Evolutionary conservation across 176 grass and related monocot species (phyloP), one percentile per base, ranked within the genome.

Genomic region (Zoysia pacifica): DNA sequence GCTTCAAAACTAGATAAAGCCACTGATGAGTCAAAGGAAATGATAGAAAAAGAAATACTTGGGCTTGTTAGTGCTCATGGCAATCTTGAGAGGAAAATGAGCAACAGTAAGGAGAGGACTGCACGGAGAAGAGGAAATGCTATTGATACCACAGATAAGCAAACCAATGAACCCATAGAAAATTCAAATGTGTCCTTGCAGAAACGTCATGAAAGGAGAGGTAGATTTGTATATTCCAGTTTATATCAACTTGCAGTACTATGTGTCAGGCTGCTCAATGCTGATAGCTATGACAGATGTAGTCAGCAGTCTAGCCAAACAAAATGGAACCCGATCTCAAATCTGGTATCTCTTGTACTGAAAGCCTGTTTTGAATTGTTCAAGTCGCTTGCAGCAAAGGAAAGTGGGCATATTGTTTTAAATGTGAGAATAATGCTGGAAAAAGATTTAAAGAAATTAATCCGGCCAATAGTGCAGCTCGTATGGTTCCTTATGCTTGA

Each of bases 31-130:
- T 82, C 84, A 42, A 91, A 88, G 76, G 70, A 83, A 28, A 75
- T 72, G 20, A 72, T 91, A 54, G 91, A 90, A 83, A 97, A 91
- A 75, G 91, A 97, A 94, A 85, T 94, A 81, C 75, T 91, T 44
- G 87, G 88, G 68, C 89, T 97, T 73, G 58, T 87, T 82, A 74
- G 82, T 85, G 84, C 73, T 18, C 73, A 97, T 47, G 47, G 82
- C 77, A 35, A 63, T 54, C 69, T 90, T 54, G 89, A 91, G 76
- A 94, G 87, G 44, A 92, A 88, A 88, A 86, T 42, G 69, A 73
- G 66, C 67, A 87, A 69, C 48, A 80, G 41, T 41, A 89, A 75
- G 87, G 89, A 90, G 41, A 87, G 68, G 70, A 75, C 38, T 75
- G 63, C 46, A 58, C 65, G 72, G 69, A 77, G 82, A 87, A 87